phyloP scores from a whole-genome alignment of 257 asterid genomes.

The Solanum piurae region DNA sequence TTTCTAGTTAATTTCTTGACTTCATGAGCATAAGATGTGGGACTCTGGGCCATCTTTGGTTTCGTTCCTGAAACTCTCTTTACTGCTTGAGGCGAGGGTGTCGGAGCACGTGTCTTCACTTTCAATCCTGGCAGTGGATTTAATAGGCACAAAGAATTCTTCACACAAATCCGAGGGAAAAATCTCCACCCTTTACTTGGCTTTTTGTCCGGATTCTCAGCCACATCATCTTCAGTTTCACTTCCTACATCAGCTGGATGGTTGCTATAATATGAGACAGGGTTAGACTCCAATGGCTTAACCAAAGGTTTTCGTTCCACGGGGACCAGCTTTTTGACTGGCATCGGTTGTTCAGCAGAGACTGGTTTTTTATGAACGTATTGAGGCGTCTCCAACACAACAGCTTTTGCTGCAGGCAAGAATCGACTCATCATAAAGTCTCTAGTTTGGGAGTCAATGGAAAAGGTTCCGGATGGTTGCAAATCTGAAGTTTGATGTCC shows the following conservation, averaged over 20 bases:
- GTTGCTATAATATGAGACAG: slow-evolving; percentile 20
- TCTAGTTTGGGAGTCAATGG: slow-evolving; percentile 48
- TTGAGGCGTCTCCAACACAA: slow-evolving; percentile 56
- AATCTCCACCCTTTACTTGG: slow-evolving; percentile 68
- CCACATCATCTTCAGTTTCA: slow-evolving; percentile 36
- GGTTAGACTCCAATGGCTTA: slow-evolving; percentile 25
- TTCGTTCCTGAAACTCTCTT: not conserved
- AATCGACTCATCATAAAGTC: slow-evolving; percentile 87
- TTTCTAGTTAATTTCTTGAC: slow-evolving; percentile 51
- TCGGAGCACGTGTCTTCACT: slow-evolving; percentile 34
- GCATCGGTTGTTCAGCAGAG: slow-evolving; percentile 29
- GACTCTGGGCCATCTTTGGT: not conserved
- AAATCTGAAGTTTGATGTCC: slow-evolving; percentile 33
- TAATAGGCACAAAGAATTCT: slow-evolving; percentile 59
- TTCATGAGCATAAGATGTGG: slow-evolving; percentile 28
- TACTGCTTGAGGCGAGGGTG: not conserved
- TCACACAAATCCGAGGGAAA: slow-evolving; percentile 70
- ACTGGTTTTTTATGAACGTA: slow-evolving; percentile 38
- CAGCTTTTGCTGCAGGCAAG: slow-evolving; percentile 91
- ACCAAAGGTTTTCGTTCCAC: slow-evolving; percentile 44
- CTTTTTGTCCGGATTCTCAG: slow-evolving; percentile 35
- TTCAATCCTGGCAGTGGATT: slow-evolving; percentile 62
- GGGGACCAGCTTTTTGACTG: slow-evolving; percentile 34
- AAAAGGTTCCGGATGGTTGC: slow-evolving; percentile 49
- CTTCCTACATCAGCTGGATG: slow-evolving; percentile 37